These are phyloP conservation scores for Parmales sp. DNA, from an alignment of 108 stramenopile species.

Conservation along the genomic window DNA sequence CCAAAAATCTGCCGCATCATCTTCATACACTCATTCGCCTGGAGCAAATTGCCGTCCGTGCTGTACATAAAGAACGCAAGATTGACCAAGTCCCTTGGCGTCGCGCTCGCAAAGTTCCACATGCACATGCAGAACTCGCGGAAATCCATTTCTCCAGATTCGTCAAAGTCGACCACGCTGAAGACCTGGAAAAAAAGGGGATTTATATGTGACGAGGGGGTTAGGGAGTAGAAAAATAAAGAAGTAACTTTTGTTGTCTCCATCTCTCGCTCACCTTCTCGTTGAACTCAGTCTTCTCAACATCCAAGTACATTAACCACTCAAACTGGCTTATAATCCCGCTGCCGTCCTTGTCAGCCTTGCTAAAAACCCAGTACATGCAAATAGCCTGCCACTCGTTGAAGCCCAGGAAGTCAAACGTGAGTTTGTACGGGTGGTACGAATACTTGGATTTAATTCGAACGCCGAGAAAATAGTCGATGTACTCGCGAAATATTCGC, in stretches of 20 bases:
- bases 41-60: background rate
- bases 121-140: background rate
- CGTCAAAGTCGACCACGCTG: background rate
- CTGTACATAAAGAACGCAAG: background rate
- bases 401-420: background rate
- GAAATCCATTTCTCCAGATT: background rate
- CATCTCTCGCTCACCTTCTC: background rate
- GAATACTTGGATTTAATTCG: background rate
- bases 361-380: background rate
- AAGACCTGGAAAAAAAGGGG: background rate
- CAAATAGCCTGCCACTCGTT: background rate
- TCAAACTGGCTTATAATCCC: background rate
- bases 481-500: background rate
- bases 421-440: slow-evolving; percentile 4
- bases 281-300: slow-evolving; percentile 6
- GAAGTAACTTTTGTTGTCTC: background rate
- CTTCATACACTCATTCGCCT: background rate
- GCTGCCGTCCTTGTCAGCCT: slow-evolving; percentile 1
- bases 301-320: slow-evolving; percentile 11
- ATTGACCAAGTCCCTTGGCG: background rate
- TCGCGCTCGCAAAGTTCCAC: slow-evolving; percentile 4
- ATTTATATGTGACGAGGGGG: background rate
- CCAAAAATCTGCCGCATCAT: slow-evolving; percentile 4
- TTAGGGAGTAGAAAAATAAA: background rate
- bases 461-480: background rate